Evolutionary conservation across 768 basidiomycete genomes (phyloP).

Genomic region (Suillus variegatus): DNA sequence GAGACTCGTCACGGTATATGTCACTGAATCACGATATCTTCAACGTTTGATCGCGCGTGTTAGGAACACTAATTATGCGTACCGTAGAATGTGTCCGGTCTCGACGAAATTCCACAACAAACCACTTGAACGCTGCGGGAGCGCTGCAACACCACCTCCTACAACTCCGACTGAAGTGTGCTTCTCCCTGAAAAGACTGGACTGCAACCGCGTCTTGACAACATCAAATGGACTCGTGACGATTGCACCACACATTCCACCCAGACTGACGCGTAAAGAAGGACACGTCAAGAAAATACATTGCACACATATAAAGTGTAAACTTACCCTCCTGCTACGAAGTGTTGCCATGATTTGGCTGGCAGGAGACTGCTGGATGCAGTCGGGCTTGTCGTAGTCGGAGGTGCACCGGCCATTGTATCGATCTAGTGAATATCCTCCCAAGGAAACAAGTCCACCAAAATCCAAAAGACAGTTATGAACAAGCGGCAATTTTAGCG

Average conservation of each 20-base stretch:
- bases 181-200: conserved; percentile 70
- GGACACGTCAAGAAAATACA: conserved; percentile 7
- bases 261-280: conserved; percentile 55
- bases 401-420: conserved; percentile 22
- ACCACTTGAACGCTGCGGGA: conserved; percentile 43
- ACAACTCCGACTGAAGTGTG: conserved; percentile 33
- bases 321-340: conserved; percentile 83
- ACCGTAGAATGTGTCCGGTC: conserved; percentile 90
- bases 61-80: conserved; percentile 4
- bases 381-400: conserved; percentile 30
- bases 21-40: conserved; percentile 46
- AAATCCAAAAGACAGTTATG: conserved; percentile 5
- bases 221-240: conserved; percentile 98
- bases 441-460: neutral
- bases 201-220: conserved; percentile 96
- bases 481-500: neutral
- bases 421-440: neutral
- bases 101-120: conserved; percentile 93
- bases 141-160: conserved; percentile 34
- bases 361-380: conserved; percentile 48
- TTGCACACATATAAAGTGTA: neutral
- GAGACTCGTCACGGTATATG: conserved; percentile 87
- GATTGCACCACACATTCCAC: conserved; percentile 97
- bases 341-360: conserved; percentile 82
- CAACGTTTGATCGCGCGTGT: no score